A percentile compares a stretch with the other conserved stretches of the same genome.
These are phyloP conservation scores for Medicago lupulina DNA, from an alignment of 306 rosid species.

Conservation along the genomic window DNA sequence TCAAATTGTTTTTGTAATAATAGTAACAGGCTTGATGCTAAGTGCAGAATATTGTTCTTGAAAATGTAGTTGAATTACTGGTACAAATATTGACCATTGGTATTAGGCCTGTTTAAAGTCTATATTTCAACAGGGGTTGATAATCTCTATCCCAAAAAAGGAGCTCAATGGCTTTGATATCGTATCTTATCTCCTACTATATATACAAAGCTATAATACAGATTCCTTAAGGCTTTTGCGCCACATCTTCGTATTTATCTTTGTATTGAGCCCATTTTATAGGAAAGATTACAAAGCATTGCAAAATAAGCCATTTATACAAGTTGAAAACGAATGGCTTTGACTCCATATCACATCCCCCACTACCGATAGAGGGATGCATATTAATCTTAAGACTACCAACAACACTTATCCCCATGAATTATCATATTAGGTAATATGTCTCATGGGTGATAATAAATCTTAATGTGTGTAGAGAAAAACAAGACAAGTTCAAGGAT, in stretches of 20 bases:
- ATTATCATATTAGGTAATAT: slow-evolving; percentile 1
- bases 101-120: too few species aligned
- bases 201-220: background rate
- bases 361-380: background rate
- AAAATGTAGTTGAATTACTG: background rate
- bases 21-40: background rate
- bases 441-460: background rate
- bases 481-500: slow-evolving; percentile 2
- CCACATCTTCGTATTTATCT: too few species aligned
- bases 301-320: background rate
- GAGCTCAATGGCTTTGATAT: background rate
- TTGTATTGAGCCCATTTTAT: background rate
- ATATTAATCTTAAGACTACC: background rate
- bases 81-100: slow-evolving; percentile 4
- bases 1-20: background rate
- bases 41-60: slow-evolving; percentile 2
- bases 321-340: background rate
- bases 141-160: background rate
- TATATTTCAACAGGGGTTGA: background rate
- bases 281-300: background rate
- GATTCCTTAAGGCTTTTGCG: background rate
- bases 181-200: background rate
- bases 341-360: background rate
- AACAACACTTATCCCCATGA: slow-evolving; percentile 6
- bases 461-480: background rate